Base-by-base conservation (phyloP, 2,329 filamentous ascomycete species). In the Cladosporium sp. region DNA sequence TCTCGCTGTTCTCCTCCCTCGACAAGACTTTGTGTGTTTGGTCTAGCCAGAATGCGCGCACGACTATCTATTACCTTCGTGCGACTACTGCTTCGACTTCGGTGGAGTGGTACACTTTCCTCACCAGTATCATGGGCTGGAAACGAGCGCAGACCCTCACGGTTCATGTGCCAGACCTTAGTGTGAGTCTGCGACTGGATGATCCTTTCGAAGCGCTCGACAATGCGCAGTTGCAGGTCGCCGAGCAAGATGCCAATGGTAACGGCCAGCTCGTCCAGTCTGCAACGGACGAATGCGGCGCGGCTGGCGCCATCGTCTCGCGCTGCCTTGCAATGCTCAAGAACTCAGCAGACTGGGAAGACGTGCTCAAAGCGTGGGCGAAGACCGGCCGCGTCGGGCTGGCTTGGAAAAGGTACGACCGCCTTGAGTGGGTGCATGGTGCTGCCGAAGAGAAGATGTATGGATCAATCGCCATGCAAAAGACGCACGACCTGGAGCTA, bases 101-200 rank as follows among this genome's bases (percentile, higher is more conserved):
- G 6, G 78, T 84, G 8, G 83, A 86, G 62, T 86, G 83, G 83
- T 85, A 83, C 61, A 85, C 82, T 0, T 85, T 85, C 56, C 69
- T 86, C 12, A 73, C 77, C 11, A 78, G 80, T 47, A 71, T 78
- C 7, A 68, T 86, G 17, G 83, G 83, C 32, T 80, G 77, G 74
- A 71, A 74, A 40, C 74, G 80, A 48, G 73, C 80, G 4, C 71
- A 73, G 32, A 76, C 76, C 27, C 70, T 86, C 8, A 74, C 81
- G 48, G 76, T 86, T 57, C 76, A 79, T 53, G 78, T 86, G 9
- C 83, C 83, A 2, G 82, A 85, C 60, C 70, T 86, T 42, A 78
- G 75, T 42, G 73, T 86, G 22, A 79, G 73, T 24, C 66, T 86
- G 22, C 68, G 75, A 19, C 74, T 86, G 39, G 73, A 79, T 6